These are phyloP conservation scores for Fusarium continuum DNA, from an alignment of 2,329 filamentous ascomycete genomes.

Conservation along the genomic window DNA sequence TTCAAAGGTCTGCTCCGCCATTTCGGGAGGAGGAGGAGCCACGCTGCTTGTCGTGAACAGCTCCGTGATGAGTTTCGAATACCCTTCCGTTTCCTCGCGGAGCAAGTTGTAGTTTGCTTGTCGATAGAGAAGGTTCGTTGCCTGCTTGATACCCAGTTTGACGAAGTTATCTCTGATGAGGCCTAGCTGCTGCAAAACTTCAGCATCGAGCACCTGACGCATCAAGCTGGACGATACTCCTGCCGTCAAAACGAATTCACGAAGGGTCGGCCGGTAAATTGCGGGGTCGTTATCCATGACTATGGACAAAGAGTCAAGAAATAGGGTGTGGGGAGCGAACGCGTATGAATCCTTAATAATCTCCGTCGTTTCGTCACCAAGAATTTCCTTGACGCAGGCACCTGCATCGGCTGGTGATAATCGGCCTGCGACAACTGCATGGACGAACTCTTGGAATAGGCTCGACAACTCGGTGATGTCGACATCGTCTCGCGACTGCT, in stretches of 20 bases:
- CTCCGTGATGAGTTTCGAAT: constrained; percentile 94
- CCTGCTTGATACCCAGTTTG: constrained; percentile 84
- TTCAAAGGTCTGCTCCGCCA: constrained; percentile 87
- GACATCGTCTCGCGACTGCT: constrained; percentile 71
- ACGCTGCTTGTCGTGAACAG: constrained; percentile 88
- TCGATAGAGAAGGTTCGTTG: constrained; percentile 91
- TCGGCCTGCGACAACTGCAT: constrained; percentile 75
- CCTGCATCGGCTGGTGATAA: constrained; percentile 76
- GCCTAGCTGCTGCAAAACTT: constrained; percentile 77
- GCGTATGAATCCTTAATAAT: constrained; percentile 59
- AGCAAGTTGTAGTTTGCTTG: constrained; percentile 97
- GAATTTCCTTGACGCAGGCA: constrained; percentile 75
- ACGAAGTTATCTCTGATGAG: constrained; percentile 87
- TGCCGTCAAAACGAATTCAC: constrained; percentile 75
- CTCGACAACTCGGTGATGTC: constrained; percentile 74
- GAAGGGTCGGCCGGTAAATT: constrained; percentile 61
- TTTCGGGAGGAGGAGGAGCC: constrained; percentile 76
- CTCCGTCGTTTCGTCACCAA: constrained; percentile 65
- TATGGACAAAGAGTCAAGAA: constrained; percentile 85
- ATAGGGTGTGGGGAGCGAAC: constrained; percentile 73
- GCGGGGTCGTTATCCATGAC: constrained; percentile 75
- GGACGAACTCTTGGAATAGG: constrained; percentile 86
- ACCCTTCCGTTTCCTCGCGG: constrained; percentile 95
- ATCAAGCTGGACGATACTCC: constrained; percentile 76
- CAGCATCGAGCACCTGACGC: constrained; percentile 83